phyloP scores from a whole-genome alignment of 257 asterid genomes.

The Striga asiatica region DNA sequence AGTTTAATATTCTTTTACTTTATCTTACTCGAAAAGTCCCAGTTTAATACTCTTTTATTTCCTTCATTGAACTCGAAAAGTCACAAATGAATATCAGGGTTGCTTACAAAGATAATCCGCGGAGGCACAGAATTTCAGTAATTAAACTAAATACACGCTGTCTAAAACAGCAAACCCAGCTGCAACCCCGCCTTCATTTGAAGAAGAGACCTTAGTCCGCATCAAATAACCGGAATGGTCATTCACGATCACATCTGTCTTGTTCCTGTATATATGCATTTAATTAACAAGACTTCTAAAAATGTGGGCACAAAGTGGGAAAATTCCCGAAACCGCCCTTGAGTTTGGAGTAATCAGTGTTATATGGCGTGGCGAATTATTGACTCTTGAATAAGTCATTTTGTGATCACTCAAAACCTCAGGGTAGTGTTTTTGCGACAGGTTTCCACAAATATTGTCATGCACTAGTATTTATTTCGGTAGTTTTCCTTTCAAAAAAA shows the following conservation, averaged over 20 bases:
- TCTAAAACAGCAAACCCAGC: conserved; percentile 94
- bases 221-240: conserved; percentile 62
- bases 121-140: neutral
- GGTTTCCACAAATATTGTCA: too few relatives aligned
- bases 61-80: neutral
- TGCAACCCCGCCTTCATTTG: conserved; percentile 95
- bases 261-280: conserved; percentile 40
- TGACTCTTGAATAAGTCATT: too few relatives aligned
- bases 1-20: too few relatives aligned
- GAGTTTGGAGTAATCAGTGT: too few relatives aligned
- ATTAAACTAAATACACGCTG: conserved; percentile 73
- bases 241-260: conserved; percentile 43
- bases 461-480: too few relatives aligned
- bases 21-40: too few relatives aligned
- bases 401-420: too few relatives aligned
- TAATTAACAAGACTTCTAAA: neutral
- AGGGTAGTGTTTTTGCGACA: too few relatives aligned
- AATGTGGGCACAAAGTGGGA: neutral
- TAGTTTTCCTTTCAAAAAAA: too few relatives aligned
- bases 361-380: too few relatives aligned
- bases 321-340: too few relatives aligned
- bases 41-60: too few relatives aligned
- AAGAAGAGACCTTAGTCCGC: conserved; percentile 94
- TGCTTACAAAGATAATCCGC: neutral
- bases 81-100: neutral